Conservation (phyloP, 495 filamentous ascomycete genomes). For the Lasiosphaeria miniovina region DNA sequence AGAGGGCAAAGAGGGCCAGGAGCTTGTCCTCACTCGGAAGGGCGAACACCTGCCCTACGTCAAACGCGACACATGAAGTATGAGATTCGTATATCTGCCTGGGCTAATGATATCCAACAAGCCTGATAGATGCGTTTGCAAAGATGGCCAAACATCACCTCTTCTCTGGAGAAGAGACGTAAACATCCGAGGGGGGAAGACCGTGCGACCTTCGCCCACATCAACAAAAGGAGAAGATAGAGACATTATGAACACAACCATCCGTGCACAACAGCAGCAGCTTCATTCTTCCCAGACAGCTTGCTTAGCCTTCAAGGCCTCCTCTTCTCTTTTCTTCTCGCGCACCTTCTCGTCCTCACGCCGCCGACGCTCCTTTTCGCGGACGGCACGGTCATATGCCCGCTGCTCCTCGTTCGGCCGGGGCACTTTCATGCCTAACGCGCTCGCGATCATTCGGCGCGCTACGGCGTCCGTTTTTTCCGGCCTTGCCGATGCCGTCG, state of each 20-base stretch:
- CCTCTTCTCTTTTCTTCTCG: slow-evolving; percentile 59
- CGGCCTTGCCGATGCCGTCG: slow-evolving; percentile 45
- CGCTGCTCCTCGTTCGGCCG: slow-evolving; percentile 83
- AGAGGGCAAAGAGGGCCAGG: slow-evolving; percentile 17
- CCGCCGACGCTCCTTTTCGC: slow-evolving; percentile 79
- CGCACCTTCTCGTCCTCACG: slow-evolving; percentile 70
- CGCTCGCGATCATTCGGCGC: slow-evolving; percentile 83
- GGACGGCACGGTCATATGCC: slow-evolving; percentile 78
- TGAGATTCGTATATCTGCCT: too few species aligned
- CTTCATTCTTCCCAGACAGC: slow-evolving; percentile 80
- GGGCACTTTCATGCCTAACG: slow-evolving; percentile 76
- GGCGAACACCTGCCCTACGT: slow-evolving; percentile 41
- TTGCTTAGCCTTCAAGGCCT: slow-evolving; percentile 66
- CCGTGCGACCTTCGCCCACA: not conserved
- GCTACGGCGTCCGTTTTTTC: slow-evolving; percentile 94
- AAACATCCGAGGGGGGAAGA: not conserved
- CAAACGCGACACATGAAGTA: not conserved
- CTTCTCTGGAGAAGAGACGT: too few species aligned
- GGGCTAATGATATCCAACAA: too few species aligned
- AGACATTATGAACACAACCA: not conserved
- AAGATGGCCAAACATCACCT: too few species aligned
- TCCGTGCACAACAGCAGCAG: not conserved
- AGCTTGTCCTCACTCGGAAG: slow-evolving; percentile 55
- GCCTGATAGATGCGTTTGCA: too few species aligned
- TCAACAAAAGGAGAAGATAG: not conserved